These are phyloP conservation scores for Cornus suecica DNA, from an alignment of 148 eudicot genomes.

Conservation along the genomic window DNA sequence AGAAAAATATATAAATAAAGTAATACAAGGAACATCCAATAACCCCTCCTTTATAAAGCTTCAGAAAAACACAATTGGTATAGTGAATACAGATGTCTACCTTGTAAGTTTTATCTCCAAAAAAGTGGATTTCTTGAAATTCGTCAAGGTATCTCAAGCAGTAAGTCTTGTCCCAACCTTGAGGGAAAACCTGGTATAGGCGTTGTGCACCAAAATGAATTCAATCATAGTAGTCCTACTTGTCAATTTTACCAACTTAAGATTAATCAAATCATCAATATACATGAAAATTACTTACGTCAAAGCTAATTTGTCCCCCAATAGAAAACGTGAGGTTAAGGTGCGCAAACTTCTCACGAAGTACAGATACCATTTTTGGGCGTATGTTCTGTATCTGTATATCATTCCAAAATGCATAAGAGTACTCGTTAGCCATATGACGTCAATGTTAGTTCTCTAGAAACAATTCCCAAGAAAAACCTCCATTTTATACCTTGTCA, in stretches of 20 bases:
- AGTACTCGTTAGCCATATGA: neutral
- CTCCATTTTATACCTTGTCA: constrained; percentile 63
- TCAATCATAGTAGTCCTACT: neutral
- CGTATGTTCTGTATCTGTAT: constrained; percentile 78
- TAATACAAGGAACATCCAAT: neutral
- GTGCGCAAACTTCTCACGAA: constrained; percentile 88
- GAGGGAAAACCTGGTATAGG: constrained; percentile 72
- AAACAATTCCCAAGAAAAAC: neutral
- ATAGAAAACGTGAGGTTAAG: constrained; percentile 82
- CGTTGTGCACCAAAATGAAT: constrained; percentile 1
- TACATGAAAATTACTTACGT: constrained; percentile 46
- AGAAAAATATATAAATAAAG: neutral
- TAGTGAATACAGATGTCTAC: constrained; percentile 22
- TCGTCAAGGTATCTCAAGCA: constrained; percentile 78
- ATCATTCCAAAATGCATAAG: neutral
- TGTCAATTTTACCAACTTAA: constrained; percentile 6
- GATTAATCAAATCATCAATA: constrained; percentile 6
- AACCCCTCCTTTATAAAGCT: neutral
- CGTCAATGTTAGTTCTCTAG: neutral
- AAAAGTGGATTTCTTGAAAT: constrained; percentile 82
- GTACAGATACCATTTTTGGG: constrained; percentile 73
- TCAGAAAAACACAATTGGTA: neutral
- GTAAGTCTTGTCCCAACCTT: constrained; percentile 98
- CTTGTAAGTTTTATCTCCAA: constrained; percentile 98
- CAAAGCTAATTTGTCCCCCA: constrained; percentile 97